Base-by-base conservation (phyloP, 108 stramenopile species). In the Fragilariopsis cylindrus region DNA sequence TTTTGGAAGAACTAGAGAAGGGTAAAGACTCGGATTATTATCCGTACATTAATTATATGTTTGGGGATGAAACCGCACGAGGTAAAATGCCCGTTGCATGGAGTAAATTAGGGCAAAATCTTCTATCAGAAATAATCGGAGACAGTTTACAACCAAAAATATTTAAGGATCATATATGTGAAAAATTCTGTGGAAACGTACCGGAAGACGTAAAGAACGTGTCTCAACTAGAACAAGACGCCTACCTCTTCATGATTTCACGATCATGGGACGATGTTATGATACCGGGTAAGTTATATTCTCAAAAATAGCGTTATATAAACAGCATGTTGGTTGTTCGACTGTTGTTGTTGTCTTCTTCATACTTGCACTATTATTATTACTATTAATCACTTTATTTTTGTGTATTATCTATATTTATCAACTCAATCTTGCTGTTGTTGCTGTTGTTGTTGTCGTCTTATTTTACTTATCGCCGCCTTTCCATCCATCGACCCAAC, bases 21-120 rank as follows among this genome's bases (percentile, higher is more conserved):
- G 92, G 92, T 11, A 81, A 90, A 4, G 55, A 81, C 54, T 86
- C 85, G 11, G 48, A 76, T 8, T 87, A 76, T 60, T 87, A 85
- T 41, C 89, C 89, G 5, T 92, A 89, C 53, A 72, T 84, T 55
- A 80, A 85, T 50, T 92, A 90, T 68, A 73, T 92, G 3, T 74
- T 74, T 45, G 73, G 81, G n/a, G 76, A 52, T 49, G n/a, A 40
- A 5, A 48, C 48, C 52, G 18, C 69, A 16, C 43, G 48, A 3
- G 84, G 85, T 3, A 69, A 75, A 18, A 57, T 87, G 47, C 84
- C 87, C 15, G 16, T n/a, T 40, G 81, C 80, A 40, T 92, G 91
- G 86, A 80, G 84, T 12, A 62, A 76, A 4, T 65, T 69, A 11
- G 89, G 79, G 5, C 57, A 81, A 47, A 58, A 69, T 3, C 42